Evolutionary conservation across 192 early-diverging fungal species (phyloP).

Genomic region (Coemansia sp.): DNA sequence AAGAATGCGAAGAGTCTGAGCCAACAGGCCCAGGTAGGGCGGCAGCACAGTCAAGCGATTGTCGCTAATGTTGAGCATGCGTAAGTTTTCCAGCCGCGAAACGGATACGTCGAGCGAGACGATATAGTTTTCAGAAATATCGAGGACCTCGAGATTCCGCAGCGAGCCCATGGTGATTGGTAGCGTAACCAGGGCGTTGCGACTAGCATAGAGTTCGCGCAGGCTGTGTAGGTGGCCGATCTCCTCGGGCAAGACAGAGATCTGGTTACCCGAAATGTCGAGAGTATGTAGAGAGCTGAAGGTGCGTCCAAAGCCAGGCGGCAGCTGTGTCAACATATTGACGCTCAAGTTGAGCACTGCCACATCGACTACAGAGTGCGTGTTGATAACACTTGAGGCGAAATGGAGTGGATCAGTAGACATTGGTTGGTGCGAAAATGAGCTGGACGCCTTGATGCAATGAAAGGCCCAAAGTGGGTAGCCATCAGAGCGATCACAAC

Average conservation of each 20-base stretch:
- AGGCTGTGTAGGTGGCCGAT: constrained; percentile 36
- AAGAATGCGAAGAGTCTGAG: constrained; percentile 32
- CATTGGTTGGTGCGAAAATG: not conserved
- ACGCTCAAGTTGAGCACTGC: constrained; percentile 31
- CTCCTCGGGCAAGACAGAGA: constrained; percentile 40
- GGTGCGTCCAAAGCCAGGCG: constrained; percentile 36
- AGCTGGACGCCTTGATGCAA: not conserved
- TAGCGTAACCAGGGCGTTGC: constrained; percentile 35
- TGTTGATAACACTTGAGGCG: not conserved
- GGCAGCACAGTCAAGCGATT: constrained; percentile 39
- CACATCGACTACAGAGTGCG: constrained; percentile 19
- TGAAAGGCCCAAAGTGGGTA: not conserved
- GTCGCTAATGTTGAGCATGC: constrained; percentile 49
- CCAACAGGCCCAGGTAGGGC: constrained; percentile 41
- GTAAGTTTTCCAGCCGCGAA: constrained; percentile 36
- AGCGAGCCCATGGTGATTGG: constrained; percentile 41
- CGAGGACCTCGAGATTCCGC: constrained; percentile 42
- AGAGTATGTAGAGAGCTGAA: constrained; percentile 30
- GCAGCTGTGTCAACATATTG: constrained; percentile 38
- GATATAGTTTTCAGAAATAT: constrained; percentile 45
- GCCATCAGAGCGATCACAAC: not conserved
- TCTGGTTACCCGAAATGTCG: constrained; percentile 45
- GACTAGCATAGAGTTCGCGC: constrained; percentile 41
- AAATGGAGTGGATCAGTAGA: not conserved
- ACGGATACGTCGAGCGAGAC: constrained; percentile 23